Evolutionary conservation across 768 basidiomycete genomes (phyloP).

Genomic region (Leccinum rimulosum): DNA sequence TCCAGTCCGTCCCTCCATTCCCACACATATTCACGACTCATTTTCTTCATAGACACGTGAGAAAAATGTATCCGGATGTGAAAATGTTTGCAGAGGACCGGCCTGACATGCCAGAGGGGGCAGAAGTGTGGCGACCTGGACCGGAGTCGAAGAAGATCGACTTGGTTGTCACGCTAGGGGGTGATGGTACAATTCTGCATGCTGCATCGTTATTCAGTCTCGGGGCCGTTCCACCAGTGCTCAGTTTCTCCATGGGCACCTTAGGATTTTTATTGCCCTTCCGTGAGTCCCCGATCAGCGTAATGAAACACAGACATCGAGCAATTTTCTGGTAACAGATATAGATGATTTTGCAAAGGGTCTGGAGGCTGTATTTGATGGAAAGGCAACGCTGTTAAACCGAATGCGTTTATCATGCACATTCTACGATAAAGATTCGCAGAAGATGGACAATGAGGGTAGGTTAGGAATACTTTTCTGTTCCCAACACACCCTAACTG

Average conservation of each 20-base stretch:
- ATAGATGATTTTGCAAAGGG: conserved; percentile 85
- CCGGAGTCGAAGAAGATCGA: conserved; percentile 65
- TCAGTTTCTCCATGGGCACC: conserved; percentile 70
- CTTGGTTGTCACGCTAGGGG: conserved; percentile 87
- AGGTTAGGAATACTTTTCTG: conserved; percentile 16
- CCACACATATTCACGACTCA: neutral
- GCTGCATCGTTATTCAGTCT: conserved; percentile 87
- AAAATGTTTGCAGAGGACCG: conserved; percentile 67
- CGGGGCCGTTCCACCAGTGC: conserved; percentile 88
- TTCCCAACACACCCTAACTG: conserved; percentile 1
- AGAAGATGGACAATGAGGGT: conserved; percentile 64
- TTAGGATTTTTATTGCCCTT: conserved; percentile 93
- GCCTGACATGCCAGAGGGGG: conserved; percentile 60
- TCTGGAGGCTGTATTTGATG: conserved; percentile 73
- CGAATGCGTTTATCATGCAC: conserved; percentile 88
- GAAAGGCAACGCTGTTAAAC: conserved; percentile 79
- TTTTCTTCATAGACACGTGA: conserved; percentile 47
- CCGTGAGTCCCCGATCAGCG: conserved; percentile 50
- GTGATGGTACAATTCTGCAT: conserved; percentile 93
- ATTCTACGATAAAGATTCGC: conserved; percentile 61
- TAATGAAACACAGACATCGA: conserved; percentile 2
- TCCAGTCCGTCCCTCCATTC: conserved; percentile 46
- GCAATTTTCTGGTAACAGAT: conserved; percentile 45
- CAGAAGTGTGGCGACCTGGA: conserved; percentile 59
- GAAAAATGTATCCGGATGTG: conserved; percentile 54